Evolutionary conservation across 345 rosid genomes (phyloP), one percentile per base, ranked within the genome.

Genomic region (Euclidium syriacum): DNA sequence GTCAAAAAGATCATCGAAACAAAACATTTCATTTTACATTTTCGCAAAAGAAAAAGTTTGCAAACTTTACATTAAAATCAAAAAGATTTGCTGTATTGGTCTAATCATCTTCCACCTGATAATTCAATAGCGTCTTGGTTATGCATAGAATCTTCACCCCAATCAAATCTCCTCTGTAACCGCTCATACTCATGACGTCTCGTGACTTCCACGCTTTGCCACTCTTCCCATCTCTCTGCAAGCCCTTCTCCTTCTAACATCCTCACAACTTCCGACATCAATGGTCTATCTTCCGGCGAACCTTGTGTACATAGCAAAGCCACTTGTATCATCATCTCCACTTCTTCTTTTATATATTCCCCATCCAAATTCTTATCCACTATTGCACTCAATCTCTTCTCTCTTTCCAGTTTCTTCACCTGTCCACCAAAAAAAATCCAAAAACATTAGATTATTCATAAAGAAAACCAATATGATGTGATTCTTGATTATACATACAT

Each of bases 241-340:
- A 90, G 75, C 41, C 96, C 99, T 64, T 94, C 99, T 39, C 99
- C 99, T 79, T 94, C 99, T 53, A 94, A 77, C 99, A 94, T 90
- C 79, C 96, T 61, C 18, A 84, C 91, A 40, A 94, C 99, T 51
- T 87, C 99, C 0, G 97, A 87, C 97, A 90, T 94, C 6, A 81
- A 75, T 1, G 96, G 97, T 25, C 97, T 80, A 6, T 85, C 97
- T 78, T 89, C 95, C 0, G 99, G 95, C 0, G 95, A 84, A 15
- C 79, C 77, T 73, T 90, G 97, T 10, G 97, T 94, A 53, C 99
- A 85, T 6, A 90, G 85, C 74, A 90, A 71, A 24, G 99, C 92
- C 48, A 90, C 97, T 72, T 87, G 76, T 32, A 94, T 90, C 95
- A 94, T 87, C 73, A 82, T 85, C 82, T 87, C 97, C 41, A 94